Conservation (phyloP, 169 alveolate species). For the Amoebophrya sp. region DNA sequence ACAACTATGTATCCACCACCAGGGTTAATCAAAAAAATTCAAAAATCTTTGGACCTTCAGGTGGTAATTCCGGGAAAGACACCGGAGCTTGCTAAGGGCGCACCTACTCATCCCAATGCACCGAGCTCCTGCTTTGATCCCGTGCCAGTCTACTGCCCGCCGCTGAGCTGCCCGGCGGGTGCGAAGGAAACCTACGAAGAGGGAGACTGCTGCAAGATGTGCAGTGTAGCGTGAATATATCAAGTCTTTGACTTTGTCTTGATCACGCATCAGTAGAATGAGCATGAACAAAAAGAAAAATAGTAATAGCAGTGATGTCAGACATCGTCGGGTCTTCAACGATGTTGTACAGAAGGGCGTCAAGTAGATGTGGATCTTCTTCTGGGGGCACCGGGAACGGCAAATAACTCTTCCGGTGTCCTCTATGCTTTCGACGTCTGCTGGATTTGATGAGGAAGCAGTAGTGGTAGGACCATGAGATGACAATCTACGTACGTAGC, state of each 20-base stretch:
- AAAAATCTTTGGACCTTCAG: too few relatives aligned
- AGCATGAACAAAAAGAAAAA: not conserved
- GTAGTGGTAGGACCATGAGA: too few relatives aligned
- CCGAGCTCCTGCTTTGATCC: not conserved
- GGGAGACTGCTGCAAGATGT: slow-evolving; percentile 24
- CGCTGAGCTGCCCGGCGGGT: slow-evolving; percentile 15
- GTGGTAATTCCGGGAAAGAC: slow-evolving; percentile 1
- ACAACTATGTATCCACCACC: too few relatives aligned
- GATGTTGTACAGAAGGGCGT: not conserved
- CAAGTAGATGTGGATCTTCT: too few relatives aligned
- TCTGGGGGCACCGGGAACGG: too few relatives aligned
- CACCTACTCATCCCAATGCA: not conserved
- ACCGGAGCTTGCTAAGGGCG: slow-evolving; percentile 12
- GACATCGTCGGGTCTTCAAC: not conserved
- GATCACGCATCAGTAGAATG: not conserved
- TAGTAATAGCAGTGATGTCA: not conserved
- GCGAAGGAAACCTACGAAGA: slow-evolving; percentile 17
- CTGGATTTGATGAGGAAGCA: too few relatives aligned
- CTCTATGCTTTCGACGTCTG: too few relatives aligned
- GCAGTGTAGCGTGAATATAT: not conserved
- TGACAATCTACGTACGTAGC: too few relatives aligned
- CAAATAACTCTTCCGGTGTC: too few relatives aligned
- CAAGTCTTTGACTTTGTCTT: not conserved
- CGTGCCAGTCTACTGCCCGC: slow-evolving; percentile 5
- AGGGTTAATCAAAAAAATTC: too few relatives aligned